These are phyloP conservation scores for Cladobotryum protrusum DNA, from an alignment of 2,329 filamentous ascomycete genomes.

Conservation along the genomic window DNA sequence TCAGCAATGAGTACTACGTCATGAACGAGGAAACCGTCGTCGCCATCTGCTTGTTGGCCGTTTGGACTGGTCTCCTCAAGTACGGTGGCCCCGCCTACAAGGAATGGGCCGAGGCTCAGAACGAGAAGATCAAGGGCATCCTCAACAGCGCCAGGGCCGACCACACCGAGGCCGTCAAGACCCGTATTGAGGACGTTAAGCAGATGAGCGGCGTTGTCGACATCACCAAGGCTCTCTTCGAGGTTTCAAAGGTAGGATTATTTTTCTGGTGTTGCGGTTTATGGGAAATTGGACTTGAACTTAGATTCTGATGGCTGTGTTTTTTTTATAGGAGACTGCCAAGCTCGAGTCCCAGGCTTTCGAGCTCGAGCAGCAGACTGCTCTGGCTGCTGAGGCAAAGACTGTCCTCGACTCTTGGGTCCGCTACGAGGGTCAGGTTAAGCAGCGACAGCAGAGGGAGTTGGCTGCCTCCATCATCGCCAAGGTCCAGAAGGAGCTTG, in stretches of 20 bases:
- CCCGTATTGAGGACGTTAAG: slow-evolving; percentile 87
- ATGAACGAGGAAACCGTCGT: slow-evolving; percentile 98
- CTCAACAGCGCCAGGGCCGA: slow-evolving; percentile 89
- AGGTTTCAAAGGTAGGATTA: slow-evolving; percentile 85
- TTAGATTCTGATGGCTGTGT: background rate
- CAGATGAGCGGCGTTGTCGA: slow-evolving; percentile 93
- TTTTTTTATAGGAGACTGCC: slow-evolving; percentile 73
- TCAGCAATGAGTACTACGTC: slow-evolving; percentile 99
- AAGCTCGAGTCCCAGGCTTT: slow-evolving; percentile 91
- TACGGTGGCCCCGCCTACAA: slow-evolving; percentile 88
- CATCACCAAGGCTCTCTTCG: slow-evolving; percentile 93
- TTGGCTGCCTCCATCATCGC: slow-evolving; percentile 86
- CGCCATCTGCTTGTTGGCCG: slow-evolving; percentile 83
- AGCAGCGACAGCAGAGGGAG: slow-evolving; percentile 97
- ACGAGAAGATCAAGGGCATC: slow-evolving; percentile 89
- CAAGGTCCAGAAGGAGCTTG: slow-evolving; percentile 98
- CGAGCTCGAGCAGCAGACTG: slow-evolving; percentile 95
- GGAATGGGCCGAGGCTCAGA: slow-evolving; percentile 85
- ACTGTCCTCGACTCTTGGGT: slow-evolving; percentile 96
- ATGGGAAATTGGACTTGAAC: background rate
- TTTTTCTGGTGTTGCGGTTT: no score
- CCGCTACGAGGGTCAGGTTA: slow-evolving; percentile 96
- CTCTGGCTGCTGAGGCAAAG: slow-evolving; percentile 90
- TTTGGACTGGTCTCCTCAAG: slow-evolving; percentile 89
- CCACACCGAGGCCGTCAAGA: slow-evolving; percentile 93